Evolutionary conservation across 495 filamentous ascomycete species (phyloP), one percentile per base, ranked within the genome.

Genomic region (Pyronema omphalodes): DNA sequence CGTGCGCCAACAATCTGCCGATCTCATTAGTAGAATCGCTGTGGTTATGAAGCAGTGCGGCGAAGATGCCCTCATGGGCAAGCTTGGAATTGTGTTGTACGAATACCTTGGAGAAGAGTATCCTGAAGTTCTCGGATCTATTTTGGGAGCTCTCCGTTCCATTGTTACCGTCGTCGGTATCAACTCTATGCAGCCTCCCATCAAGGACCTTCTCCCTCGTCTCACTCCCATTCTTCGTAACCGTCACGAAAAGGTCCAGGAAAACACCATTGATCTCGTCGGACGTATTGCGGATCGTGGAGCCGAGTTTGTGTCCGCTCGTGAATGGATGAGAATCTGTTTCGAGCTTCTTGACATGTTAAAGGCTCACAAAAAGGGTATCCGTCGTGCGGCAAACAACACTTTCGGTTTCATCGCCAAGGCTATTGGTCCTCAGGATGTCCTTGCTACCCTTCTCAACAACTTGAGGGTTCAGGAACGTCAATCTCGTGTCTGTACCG

Each of bases 371-470:
- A 98, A 98, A 70, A 95, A 95, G 74, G 89, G 93, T 53, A 99
- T 99, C 62, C 85, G 93, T 55, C 82, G 93, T 68, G 93, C 93
- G 9, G 93, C 93, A 55, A 99, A 99, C 77, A 99, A 99, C 73
- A 99, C 93, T 1, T 99, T 99, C 61, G 93, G 93, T 66, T 99
- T 94, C 77, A 99, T 99, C 62, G 93, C 93, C 63, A 99, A 96
- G 71, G 93, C 93, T 49, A 96, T 99, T 64, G 93, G 93, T 60
- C 93, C 93, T 14, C 88, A 94, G 64, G 93, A 99, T 71, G 93
- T 99, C 14, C 74, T 99, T 14, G 87, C 91, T 11, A 95, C 91
- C 1, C 73, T 99, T 7, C 82, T 99, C 51, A 94, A 93, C 76
- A 96, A 99, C 66, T 73, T 99, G 8, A 80, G 93, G 51, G 91